These are phyloP conservation scores for Toxoplasma gondii DNA, from an alignment of 169 alveolate genomes.

Conservation along the genomic window DNA sequence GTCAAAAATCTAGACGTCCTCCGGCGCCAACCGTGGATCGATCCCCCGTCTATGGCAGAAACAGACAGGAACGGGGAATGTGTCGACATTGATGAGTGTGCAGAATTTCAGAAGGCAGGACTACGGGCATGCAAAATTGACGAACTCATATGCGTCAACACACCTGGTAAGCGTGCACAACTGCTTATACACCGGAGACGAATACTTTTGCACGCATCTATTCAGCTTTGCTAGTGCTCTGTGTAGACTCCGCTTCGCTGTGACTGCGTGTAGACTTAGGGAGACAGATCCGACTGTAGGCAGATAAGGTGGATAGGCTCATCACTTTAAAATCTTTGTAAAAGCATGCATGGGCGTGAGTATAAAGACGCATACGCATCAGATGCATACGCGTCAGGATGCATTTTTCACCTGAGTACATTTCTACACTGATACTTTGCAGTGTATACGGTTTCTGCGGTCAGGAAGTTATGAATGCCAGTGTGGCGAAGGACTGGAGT, in stretches of 20 bases:
- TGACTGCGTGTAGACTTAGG: not conserved
- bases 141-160: slow-evolving; percentile 32
- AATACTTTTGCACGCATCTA: not conserved
- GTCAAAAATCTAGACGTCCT: not conserved
- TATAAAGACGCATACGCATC: not conserved
- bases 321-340: not conserved
- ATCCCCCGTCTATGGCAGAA: not conserved
- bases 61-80: not conserved
- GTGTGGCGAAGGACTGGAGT: slow-evolving; percentile 56
- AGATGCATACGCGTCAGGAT: not conserved
- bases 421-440: too few species aligned
- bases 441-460: too few species aligned
- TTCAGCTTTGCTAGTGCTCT: not conserved
- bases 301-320: too few species aligned
- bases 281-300: too few species aligned
- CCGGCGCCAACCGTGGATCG: not conserved
- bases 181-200: not conserved
- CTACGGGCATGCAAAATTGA: not conserved
- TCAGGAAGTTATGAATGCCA: slow-evolving; percentile 26
- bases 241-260: not conserved
- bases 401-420: not conserved
- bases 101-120: slow-evolving; percentile 11
- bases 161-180: slow-evolving; percentile 28
- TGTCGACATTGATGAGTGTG: slow-evolving; percentile 44
- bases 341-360: not conserved